Base-by-base conservation (phyloP, 495 filamentous ascomycete genomes). In the Neurospora sp. region DNA sequence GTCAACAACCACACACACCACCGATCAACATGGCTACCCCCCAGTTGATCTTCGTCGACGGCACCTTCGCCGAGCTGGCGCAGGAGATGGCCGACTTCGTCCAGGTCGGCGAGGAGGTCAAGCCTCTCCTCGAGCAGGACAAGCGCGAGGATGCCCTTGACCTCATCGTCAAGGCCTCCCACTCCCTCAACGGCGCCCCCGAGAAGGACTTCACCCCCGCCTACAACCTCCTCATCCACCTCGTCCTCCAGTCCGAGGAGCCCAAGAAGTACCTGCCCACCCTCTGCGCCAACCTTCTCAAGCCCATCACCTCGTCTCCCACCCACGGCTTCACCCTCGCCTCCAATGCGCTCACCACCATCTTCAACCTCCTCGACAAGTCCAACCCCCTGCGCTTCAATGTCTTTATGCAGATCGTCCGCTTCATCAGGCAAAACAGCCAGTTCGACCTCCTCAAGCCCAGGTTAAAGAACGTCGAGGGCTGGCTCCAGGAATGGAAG, bases 151-250 rank as follows among this genome's bases (percentile, higher is more conserved):
- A 94, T 77, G 91, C 90, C 40, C 86, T 99, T 41, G 94, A 95
- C 86, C 93, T 92, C 85, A 87, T 98, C 70, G 92, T 97, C 68
- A 87, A 90, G 70, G 90, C 90, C 53, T 93, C 91, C 44, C 76
- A 84, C 27, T 86, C 83, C 16, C 83, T 99, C 76, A 95, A 94
- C 80, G 84, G 87, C 70, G 90, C 93, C 17, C 93, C 96, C 69
- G 96, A 99, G 86, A 96, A 94, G 86, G 95, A 98, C 82, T 95
- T 98, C 80, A 93, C 91, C 70, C 89, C 94, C 41, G 92, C 96
- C 42, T 97, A 97, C 85, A 98, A 98, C 84, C 91, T 98, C 74
- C 90, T 99, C 75, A 87, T 98, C 74, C 94, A 98, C 85, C 90
- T 99, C 37, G 86, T 96, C 77, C 87, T 92, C 75, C 93, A 96